Evolutionary conservation across 2,329 filamentous ascomycete genomes (phyloP).

Genomic region (Colletotrichum sp.): DNA sequence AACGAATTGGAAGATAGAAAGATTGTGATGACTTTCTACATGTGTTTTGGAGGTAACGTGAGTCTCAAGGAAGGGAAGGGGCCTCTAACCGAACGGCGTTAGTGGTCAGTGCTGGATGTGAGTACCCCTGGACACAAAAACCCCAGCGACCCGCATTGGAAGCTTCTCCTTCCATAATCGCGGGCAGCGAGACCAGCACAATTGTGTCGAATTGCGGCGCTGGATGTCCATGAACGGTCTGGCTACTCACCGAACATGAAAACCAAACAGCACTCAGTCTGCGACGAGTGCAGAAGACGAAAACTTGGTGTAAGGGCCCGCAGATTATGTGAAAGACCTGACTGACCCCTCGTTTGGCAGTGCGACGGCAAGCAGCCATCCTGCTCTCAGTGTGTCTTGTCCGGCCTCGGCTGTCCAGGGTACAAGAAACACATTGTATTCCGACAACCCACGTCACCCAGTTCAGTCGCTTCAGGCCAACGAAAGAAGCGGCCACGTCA

Average conservation of each 20-base stretch:
- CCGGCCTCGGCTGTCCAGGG: conserved; percentile 25
- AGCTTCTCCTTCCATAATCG: not conserved
- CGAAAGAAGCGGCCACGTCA: not conserved
- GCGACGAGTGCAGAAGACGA: not conserved
- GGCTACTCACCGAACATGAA: not conserved
- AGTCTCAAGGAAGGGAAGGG: not conserved
- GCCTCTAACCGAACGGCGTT: not conserved
- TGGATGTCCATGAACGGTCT: not conserved
- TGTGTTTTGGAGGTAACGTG: not conserved
- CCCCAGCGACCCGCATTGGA: not conserved
- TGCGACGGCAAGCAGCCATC: conserved; percentile 29
- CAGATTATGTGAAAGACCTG: not conserved
- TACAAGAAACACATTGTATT: conserved; percentile 31
- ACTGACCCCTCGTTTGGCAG: conserved; percentile 4
- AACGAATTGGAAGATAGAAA: not conserved
- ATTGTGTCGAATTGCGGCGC: not conserved
- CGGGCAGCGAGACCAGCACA: not conserved
- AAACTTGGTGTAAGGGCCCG: not conserved
- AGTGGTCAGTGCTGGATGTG: not conserved
- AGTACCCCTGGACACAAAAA: not conserved
- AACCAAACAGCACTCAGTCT: not conserved
- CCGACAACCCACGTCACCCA: not conserved
- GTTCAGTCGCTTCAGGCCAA: not conserved
- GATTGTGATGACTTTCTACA: not conserved
- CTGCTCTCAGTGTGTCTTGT: conserved; percentile 27